These are phyloP conservation scores for Anthracocystis walkeri DNA, from an alignment of 1,284 basidiomycete genomes.

Conservation along the genomic window DNA sequence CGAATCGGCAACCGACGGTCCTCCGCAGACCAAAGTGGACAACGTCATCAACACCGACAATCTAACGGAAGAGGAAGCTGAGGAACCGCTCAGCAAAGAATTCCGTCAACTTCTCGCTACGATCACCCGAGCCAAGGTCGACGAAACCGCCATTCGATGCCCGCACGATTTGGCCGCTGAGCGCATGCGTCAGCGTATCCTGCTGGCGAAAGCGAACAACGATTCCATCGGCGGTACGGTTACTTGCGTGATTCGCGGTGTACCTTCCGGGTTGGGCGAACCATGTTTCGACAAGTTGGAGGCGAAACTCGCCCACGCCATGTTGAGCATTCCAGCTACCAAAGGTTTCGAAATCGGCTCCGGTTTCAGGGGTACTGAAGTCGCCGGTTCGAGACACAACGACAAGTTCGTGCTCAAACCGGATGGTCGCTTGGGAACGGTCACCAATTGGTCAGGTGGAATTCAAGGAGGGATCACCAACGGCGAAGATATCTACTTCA, in stretches of 20 bases:
- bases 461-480: slow-evolving; percentile 98
- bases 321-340: slow-evolving; percentile 98
- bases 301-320: slow-evolving; percentile 93
- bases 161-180: slow-evolving; percentile 88
- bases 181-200: slow-evolving; percentile 92
- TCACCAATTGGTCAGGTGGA: slow-evolving; percentile 96
- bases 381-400: slow-evolving; percentile 93
- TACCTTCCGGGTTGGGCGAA: slow-evolving; percentile 92
- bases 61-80: slow-evolving; percentile 77
- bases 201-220: slow-evolving; percentile 87
- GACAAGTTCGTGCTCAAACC: slow-evolving; percentile 82
- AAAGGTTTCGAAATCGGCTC: slow-evolving; percentile 99
- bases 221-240: slow-evolving; percentile 98
- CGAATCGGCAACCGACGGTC: slow-evolving; percentile 69
- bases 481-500: slow-evolving; percentile 97
- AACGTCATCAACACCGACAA: slow-evolving; percentile 71
- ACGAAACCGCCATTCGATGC: slow-evolving; percentile 88
- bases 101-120: slow-evolving; percentile 83
- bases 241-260: slow-evolving; percentile 92
- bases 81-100: slow-evolving; percentile 84
- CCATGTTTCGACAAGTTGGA: slow-evolving; percentile 99
- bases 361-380: slow-evolving; percentile 94
- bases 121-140: slow-evolving; percentile 88
- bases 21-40: slow-evolving; percentile 65
- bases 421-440: slow-evolving; percentile 82